phyloP scores from a whole-genome alignment of 768 basidiomycete genomes.

The Leucosporidium scottii region DNA sequence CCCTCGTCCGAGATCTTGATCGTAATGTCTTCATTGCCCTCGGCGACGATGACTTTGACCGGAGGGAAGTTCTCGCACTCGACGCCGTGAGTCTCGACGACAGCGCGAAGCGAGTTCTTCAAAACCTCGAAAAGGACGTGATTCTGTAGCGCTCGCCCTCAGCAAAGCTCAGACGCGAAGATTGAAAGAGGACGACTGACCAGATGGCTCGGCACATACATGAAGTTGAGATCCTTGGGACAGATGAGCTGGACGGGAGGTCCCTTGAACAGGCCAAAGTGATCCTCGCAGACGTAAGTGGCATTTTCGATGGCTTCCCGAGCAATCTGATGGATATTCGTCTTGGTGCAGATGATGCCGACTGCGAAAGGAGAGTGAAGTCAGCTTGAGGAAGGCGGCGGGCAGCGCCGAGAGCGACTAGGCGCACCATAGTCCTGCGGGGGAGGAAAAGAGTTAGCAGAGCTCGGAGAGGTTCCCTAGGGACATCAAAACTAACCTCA shows the following conservation, averaged over 20 bases:
- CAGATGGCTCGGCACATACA: slow-evolving; percentile 93
- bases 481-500: slow-evolving; percentile 13
- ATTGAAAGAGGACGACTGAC: slow-evolving; percentile 27
- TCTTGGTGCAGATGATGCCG: slow-evolving; percentile 91
- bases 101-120: slow-evolving; percentile 94
- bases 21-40: slow-evolving; percentile 96
- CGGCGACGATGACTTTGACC: slow-evolving; percentile 89
- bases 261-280: slow-evolving; percentile 85
- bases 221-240: slow-evolving; percentile 72
- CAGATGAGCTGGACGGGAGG: slow-evolving; percentile 96
- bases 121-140: slow-evolving; percentile 96
- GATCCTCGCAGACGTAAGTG: slow-evolving; percentile 75
- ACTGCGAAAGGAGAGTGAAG: slow-evolving; percentile 58
- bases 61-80: slow-evolving; percentile 78
- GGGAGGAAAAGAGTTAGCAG: no score
- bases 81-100: slow-evolving; percentile 83
- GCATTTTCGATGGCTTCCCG: slow-evolving; percentile 98
- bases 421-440: slow-evolving; percentile 27
- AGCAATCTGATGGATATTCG: slow-evolving; percentile 96
- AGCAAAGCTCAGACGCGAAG: neutral
- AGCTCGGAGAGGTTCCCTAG: neutral
- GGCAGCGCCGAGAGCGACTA: slow-evolving; percentile 34
- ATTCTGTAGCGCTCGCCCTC: slow-evolving; percentile 20
- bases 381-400: neutral
- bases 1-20: slow-evolving; percentile 99